Evolutionary conservation across 78 protist species (phyloP).

Genomic region (Speleostelium caveatum): DNA sequence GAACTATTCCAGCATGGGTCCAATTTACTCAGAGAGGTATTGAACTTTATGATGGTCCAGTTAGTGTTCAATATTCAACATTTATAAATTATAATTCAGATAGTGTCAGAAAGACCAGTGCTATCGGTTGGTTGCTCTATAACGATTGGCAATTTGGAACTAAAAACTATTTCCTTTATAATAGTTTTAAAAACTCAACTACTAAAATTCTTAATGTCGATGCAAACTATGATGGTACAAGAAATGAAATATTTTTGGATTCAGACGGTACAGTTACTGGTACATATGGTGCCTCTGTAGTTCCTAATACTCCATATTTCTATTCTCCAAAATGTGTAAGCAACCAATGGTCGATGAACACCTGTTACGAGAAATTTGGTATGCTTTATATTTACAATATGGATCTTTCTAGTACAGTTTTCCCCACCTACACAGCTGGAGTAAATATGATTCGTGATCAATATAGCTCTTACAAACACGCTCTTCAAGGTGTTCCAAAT

Average conservation of each 20-base stretch:
- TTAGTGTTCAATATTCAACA: not conserved
- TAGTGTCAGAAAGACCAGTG: slow-evolving; percentile 34
- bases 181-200: slow-evolving; percentile 1
- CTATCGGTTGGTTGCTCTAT: slow-evolving; percentile 47
- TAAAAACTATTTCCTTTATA: not conserved
- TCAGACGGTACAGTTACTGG: slow-evolving; percentile 40
- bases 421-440: slow-evolving; percentile 18
- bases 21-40: slow-evolving; percentile 49
- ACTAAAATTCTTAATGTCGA: not conserved
- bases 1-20: slow-evolving; percentile 59
- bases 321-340: slow-evolving; percentile 6
- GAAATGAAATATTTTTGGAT: slow-evolving; percentile 32
- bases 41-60: slow-evolving; percentile 65
- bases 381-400: slow-evolving; percentile 24
- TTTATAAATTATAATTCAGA: slow-evolving; percentile 60
- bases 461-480: slow-evolving; percentile 14
- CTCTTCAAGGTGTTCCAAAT: slow-evolving; percentile 56
- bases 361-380: slow-evolving; percentile 23
- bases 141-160: slow-evolving; percentile 35
- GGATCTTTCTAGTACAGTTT: not conserved
- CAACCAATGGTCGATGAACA: slow-evolving; percentile 27
- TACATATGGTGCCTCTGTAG: slow-evolving; percentile 7
- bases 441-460: slow-evolving; percentile 49
- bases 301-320: slow-evolving; percentile 34
- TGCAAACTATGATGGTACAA: slow-evolving; percentile 35